Base-by-base conservation (phyloP, 192 early-diverging fungal genomes). In the Lobosporangium transversale region DNA sequence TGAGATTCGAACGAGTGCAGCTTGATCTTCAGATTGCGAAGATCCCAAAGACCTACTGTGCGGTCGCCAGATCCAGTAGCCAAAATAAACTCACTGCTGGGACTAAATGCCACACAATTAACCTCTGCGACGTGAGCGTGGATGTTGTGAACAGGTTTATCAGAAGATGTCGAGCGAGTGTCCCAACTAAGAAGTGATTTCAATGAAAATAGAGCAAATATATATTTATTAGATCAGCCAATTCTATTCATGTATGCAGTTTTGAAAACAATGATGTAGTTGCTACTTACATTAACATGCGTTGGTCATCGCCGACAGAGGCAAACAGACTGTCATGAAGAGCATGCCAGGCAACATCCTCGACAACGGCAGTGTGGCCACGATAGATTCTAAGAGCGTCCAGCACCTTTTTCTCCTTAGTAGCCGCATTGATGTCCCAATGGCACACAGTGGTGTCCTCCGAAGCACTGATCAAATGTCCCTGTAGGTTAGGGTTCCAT, bases 41-140 rank as follows among this genome's bases (percentile, higher is more conserved):
- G 68, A 85, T 99, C 97, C 96, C 96, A 99, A 17, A 99, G 84
- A 1, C 88, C 94, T 17, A 95, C 92, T 1, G 95, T 95, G 85
- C 93, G 91, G 80, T 99, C 97, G 31, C 93, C 91, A 1, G 96
- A 96, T 51, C 95, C 97, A 10, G 97, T 99, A 1, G 93, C 93
- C 43, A 99, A 82, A 29, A 99, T 81, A 62, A 83, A 92, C 81
- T 98, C 96, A 61, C 91, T 96, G 53, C 83, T 83, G 15, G 95
- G 95, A 74, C 95, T 96, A 80, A 96, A 99, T 17, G 93, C 91
- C 0, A 99, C 93, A 79, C 92, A 94, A 70, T 99, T 99, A 69
- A 98, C 90, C 76, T 98, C 97, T 21, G 90, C 91, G 21, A 81
- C 74, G 81, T 99, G 97, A 6, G 96, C 97, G 17, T 90, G 83